A percentile compares a stretch with the other conserved stretches of the same genome.
phyloP scores from a whole-genome alignment of 164 flowering plant genomes.

The Protea cynaroides region DNA sequence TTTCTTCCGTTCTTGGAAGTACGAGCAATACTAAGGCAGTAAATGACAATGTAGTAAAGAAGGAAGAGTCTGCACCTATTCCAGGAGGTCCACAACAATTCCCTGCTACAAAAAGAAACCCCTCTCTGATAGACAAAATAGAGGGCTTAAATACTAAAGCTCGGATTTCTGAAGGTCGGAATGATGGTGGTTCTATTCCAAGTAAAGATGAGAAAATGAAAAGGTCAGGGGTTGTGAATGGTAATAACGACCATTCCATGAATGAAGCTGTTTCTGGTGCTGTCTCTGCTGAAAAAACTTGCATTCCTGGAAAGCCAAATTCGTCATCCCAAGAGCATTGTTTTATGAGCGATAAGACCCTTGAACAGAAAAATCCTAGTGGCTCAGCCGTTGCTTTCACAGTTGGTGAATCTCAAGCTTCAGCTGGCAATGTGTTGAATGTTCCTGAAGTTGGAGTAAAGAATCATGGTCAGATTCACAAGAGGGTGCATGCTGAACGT shows the following conservation, averaged over 20 bases:
- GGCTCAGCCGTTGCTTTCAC: conserved; percentile 24
- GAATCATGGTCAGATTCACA: conserved; percentile 26
- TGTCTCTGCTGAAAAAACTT: conserved; percentile 23
- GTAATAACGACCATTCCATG: conserved; percentile 17
- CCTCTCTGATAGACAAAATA: conserved; percentile 63
- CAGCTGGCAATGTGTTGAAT: conserved; percentile 5
- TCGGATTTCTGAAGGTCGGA: conserved; percentile 50
- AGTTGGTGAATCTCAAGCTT: conserved; percentile 17
- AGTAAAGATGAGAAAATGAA: conserved; percentile 35
- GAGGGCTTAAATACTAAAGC: conserved; percentile 76
- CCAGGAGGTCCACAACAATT: conserved; percentile 12
- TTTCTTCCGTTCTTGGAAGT: conserved; percentile 22
- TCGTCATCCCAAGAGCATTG: conserved; percentile 18
- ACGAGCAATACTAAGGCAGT: conserved; percentile 22
- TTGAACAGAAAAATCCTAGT: conserved; percentile 5
- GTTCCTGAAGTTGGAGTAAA: conserved; percentile 14
- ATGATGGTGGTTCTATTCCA: conserved; percentile 27
- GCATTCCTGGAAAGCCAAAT: conserved; percentile 12
- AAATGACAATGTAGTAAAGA: conserved; percentile 26
- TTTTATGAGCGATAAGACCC: conserved; percentile 3
- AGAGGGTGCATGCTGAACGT: conserved; percentile 49
- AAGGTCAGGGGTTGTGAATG: conserved; percentile 19
- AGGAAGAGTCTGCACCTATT: conserved; percentile 20
- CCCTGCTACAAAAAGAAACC: conserved; percentile 35
- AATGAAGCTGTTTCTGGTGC: conserved; percentile 21